Conservation (phyloP, 2,329 filamentous ascomycete genomes). For the Fusarium falciforme region DNA sequence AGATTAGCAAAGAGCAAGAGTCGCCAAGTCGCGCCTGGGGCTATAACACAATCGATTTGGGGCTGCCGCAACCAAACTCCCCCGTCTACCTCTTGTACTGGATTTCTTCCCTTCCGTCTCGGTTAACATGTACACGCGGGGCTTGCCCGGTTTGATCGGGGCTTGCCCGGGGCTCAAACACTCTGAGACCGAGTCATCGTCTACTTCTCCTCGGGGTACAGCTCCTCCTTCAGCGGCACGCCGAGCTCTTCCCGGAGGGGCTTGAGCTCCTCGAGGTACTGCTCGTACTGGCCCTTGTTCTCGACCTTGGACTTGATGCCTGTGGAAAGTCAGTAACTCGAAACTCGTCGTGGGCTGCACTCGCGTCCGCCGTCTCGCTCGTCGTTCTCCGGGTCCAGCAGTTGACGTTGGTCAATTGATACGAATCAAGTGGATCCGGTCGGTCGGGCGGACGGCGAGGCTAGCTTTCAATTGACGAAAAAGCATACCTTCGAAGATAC, state of each 20-base stretch:
- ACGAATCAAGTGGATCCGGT: constrained; percentile 5
- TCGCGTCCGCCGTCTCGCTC: constrained; percentile 1
- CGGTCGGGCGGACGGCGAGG: constrained; percentile 22
- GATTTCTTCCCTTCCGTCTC: constrained; percentile 42
- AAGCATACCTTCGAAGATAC: constrained; percentile 93
- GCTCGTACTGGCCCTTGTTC: constrained; percentile 96
- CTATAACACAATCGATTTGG: constrained; percentile 50
- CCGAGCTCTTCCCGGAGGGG: constrained; percentile 93
- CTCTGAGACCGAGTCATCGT: constrained; percentile 40
- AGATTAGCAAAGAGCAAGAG: constrained; percentile 37
- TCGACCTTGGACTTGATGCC: constrained; percentile 99
- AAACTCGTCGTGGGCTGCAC: not conserved
- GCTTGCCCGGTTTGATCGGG: not conserved
- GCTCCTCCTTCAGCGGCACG: constrained; percentile 88
- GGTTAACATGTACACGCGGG: constrained; percentile 53
- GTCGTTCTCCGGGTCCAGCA: not conserved
- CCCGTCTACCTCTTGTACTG: constrained; percentile 46
- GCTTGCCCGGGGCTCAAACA: constrained; percentile 36
- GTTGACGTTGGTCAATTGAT: constrained; percentile 20
- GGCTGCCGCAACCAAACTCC: constrained; percentile 46
- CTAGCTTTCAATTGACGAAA: constrained; percentile 28
- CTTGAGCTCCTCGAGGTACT: constrained; percentile 95
- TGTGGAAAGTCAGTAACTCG: constrained; percentile 52
- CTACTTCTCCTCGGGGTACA: constrained; percentile 78
- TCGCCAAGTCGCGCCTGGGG: constrained; percentile 39